A percentile compares a stretch with the other conserved stretches of the same genome.
phyloP scores from a whole-genome alignment of 305 asterid genomes.

The Fraxinus velutina region DNA sequence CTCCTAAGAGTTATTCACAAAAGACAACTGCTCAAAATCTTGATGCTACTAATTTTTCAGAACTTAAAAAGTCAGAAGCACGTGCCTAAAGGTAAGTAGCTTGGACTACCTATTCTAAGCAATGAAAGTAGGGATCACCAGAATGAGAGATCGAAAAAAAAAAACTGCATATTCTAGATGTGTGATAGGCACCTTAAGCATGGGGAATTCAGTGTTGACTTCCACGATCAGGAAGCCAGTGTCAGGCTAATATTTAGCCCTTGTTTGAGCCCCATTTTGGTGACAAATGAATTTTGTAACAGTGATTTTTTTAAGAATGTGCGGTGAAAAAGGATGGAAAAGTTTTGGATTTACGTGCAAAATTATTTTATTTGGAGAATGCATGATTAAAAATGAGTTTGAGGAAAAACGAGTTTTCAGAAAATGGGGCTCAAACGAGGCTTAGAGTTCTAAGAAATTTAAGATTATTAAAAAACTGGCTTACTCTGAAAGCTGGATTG shows the following conservation, averaged over 20 bases:
- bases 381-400: background rate
- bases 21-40: background rate
- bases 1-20: background rate
- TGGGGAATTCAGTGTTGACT: background rate
- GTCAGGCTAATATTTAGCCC: background rate
- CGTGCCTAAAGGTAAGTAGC: background rate
- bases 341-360: background rate
- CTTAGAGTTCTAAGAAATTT: background rate
- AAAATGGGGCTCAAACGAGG: background rate
- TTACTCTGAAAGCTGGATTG: constrained; percentile 93
- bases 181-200: background rate
- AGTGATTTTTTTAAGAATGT: background rate
- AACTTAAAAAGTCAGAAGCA: constrained; percentile 7
- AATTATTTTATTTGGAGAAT: background rate
- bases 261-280: too few species aligned
- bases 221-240: background rate
- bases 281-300: too few species aligned
- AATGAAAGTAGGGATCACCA: background rate
- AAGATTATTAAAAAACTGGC: constrained; percentile 16
- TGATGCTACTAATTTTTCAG: background rate
- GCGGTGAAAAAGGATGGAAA: background rate
- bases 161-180: background rate
- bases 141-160: background rate
- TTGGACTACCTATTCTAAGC: background rate
- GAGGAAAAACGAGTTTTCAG: background rate